Percentiles rank a stretch among this genome's conserved stretches.
phyloP scores from a whole-genome alignment of 345 rosid genomes.

The Theobroma cacao region DNA sequence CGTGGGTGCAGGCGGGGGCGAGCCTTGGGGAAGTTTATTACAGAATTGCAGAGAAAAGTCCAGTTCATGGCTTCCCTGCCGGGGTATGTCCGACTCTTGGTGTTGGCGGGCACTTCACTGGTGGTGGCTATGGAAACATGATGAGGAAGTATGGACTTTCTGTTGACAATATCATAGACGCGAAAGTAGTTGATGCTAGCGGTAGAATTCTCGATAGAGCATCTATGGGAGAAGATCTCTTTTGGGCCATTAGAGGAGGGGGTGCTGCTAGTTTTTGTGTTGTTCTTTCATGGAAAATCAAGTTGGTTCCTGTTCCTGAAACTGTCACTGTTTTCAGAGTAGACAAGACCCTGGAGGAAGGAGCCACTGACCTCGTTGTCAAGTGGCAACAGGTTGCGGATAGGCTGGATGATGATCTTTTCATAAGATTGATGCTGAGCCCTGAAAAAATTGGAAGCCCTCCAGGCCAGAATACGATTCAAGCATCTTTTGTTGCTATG shows the following conservation, averaged over 20 bases:
- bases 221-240: slow-evolving; percentile 23
- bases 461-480: neutral
- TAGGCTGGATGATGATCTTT: neutral
- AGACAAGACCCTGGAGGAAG: neutral
- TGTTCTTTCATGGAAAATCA: slow-evolving; percentile 23
- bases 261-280: slow-evolving; percentile 24
- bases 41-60: slow-evolving; percentile 14
- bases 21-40: slow-evolving; percentile 20
- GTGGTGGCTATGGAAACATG: slow-evolving; percentile 21
- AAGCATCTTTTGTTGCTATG: neutral
- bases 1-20: slow-evolving; percentile 21
- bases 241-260: slow-evolving; percentile 24
- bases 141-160: slow-evolving; percentile 23
- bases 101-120: slow-evolving; percentile 18
- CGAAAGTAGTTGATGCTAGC: neutral
- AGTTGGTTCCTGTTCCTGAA: slow-evolving; percentile 14
- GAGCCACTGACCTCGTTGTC: slow-evolving; percentile 11
- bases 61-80: slow-evolving; percentile 14
- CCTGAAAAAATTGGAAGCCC: neutral
- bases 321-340: slow-evolving; percentile 9
- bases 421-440: slow-evolving; percentile 2
- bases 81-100: slow-evolving; percentile 11
- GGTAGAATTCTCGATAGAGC: slow-evolving; percentile 17
- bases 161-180: slow-evolving; percentile 13
- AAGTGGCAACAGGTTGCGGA: slow-evolving; percentile 18